Base-by-base conservation (phyloP, 1,139 yeast species). In the Barnettozyma hawaiiensis region DNA sequence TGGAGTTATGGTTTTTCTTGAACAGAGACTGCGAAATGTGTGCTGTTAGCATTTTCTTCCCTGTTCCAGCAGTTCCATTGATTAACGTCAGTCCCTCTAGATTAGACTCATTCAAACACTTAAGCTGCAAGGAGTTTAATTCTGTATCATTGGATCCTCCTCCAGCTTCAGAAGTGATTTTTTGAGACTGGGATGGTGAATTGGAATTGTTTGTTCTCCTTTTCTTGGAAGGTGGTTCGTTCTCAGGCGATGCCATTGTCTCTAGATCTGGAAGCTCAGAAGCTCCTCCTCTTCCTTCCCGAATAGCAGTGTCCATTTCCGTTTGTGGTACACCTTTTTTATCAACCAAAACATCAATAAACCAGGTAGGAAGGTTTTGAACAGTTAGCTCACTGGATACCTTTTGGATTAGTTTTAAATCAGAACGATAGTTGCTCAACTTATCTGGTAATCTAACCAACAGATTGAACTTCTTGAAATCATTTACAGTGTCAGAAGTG, bases 11-110 rank as follows among this genome's bases (percentile, higher is more conserved):
- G 42, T 63, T 65, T 16, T 51, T 65, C 16, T 51, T 47, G 22
- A 48, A 40, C 6, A 69, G 35, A 14, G 56, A 49, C 14, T 49
- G 47, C 7, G 62, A 31, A 6, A 61, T 49, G 22, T 60, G 57
- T 0, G 59, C 49, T 2, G 61, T 54, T 2, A 64, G 50, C 11
- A 52, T 51, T 2, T 62, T 53, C 51, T 73, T 73, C 3, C 78
- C 79, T 0, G 77, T 66, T 1, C 76, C 76, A 1, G 75, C 69
- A 1, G 73, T 67, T 0, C 77, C 77, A 35, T 61, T 62, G 5
- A 73, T 54, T 7, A 71, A 47, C 2, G 68, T 63, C 15, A 73
- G 45, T 3, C 71, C 69, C 12, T 62, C 59, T 6, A 50, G 46
- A 5, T 62, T 46, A 2, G 70, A 64, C 35, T 64, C 58, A 11